phyloP scores from a whole-genome alignment of 1,284 basidiomycete genomes.

The Pseudozyma flocculosa region DNA sequence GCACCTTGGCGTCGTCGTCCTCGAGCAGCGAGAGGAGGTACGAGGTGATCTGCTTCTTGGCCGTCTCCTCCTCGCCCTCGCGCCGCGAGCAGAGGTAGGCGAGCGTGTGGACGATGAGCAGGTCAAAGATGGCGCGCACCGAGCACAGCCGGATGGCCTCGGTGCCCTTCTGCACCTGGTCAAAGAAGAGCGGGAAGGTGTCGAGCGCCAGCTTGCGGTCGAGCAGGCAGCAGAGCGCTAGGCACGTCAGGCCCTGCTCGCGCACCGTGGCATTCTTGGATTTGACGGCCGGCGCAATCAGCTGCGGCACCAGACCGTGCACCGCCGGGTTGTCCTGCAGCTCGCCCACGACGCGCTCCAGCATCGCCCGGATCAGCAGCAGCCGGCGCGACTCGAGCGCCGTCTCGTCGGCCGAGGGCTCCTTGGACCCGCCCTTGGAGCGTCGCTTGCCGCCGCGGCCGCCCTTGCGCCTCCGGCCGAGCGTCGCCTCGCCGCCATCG shows the following conservation, averaged over 20 bases:
- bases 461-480: not conserved
- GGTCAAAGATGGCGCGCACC: conserved; percentile 83
- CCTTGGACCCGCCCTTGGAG: not conserved
- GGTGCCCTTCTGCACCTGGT: conserved; percentile 76
- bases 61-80: conserved; percentile 38
- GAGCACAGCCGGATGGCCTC: conserved; percentile 77
- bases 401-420: conserved; percentile 18
- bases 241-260: conserved; percentile 79
- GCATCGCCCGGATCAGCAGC: conserved; percentile 78
- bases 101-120: conserved; percentile 84
- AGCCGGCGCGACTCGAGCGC: conserved; percentile 48
- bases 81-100: conserved; percentile 67
- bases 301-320: conserved; percentile 82
- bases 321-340: conserved; percentile 93
- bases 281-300: conserved; percentile 86
- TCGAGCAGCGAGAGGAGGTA: conserved; percentile 63
- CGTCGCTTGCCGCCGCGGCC: not conserved
- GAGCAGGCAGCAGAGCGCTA: conserved; percentile 88
- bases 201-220: conserved; percentile 84
- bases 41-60: conserved; percentile 44
- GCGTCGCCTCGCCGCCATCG: not conserved
- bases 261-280: conserved; percentile 80
- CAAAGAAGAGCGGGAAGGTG: conserved; percentile 86
- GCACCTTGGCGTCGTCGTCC: conserved; percentile 67
- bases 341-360: conserved; percentile 71